Conservation (phyloP, 257 asterid species). For the Thymus mandschuricus region DNA sequence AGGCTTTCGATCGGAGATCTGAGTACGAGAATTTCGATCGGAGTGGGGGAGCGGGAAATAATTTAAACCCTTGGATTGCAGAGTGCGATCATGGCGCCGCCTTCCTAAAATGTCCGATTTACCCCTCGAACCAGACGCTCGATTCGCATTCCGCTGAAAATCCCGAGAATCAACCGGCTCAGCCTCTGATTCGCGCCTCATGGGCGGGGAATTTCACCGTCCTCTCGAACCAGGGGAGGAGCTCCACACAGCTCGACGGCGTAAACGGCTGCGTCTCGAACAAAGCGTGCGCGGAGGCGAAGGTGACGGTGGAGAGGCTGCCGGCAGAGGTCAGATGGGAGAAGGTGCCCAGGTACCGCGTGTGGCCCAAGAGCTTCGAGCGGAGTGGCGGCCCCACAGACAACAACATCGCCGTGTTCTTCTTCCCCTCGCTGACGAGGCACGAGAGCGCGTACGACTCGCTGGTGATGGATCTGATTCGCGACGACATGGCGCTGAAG, state of each 20-base stretch:
- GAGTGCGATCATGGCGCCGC: background rate
- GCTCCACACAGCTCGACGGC: background rate
- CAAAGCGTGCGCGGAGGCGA: slow-evolving; percentile 29
- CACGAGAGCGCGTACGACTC: slow-evolving; percentile 25
- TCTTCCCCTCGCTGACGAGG: slow-evolving; percentile 27
- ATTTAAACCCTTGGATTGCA: background rate
- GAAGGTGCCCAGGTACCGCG: slow-evolving; percentile 18
- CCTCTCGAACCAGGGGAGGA: background rate
- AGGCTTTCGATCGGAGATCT: background rate
- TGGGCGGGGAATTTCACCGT: background rate
- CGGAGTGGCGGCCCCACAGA: slow-evolving; percentile 28
- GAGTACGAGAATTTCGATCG: background rate
- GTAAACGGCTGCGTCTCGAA: slow-evolving; percentile 28
- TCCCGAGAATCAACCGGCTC: background rate
- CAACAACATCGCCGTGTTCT: slow-evolving; percentile 35
- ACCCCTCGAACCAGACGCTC: background rate
- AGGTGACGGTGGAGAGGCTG: background rate
- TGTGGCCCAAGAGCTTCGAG: slow-evolving; percentile 41
- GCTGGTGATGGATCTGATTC: slow-evolving; percentile 39
- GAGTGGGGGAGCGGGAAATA: background rate
- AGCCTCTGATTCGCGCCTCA: background rate
- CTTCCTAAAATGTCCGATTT: background rate
- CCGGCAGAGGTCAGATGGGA: slow-evolving; percentile 5
- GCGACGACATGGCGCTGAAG: slow-evolving; percentile 35
- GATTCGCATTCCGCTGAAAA: background rate